Evolutionary conservation across 106 monocot genomes (phyloP).

Genomic region (Dactylorhiza incarnata): DNA sequence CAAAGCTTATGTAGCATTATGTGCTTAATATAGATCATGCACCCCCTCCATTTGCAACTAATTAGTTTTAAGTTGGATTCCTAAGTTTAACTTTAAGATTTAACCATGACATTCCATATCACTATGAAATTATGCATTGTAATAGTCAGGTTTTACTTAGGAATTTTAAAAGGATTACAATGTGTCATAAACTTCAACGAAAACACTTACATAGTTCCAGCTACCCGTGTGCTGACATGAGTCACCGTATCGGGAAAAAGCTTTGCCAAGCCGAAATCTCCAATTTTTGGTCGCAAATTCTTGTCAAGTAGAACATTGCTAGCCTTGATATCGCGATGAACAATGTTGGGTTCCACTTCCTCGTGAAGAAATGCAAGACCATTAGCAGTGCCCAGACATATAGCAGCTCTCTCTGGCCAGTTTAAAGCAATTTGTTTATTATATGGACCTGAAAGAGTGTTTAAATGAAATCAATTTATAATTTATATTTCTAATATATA

Average conservation of each 20-base stretch:
- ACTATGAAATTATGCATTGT: background rate
- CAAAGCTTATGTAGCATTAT: too few relatives aligned
- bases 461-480: background rate
- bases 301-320: constrained; percentile 47
- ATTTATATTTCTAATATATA: background rate
- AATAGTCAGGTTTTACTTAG: background rate
- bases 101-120: too few relatives aligned
- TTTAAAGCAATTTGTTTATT: constrained; percentile 22
- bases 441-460: constrained; percentile 21
- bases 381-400: constrained; percentile 40
- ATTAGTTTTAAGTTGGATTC: too few relatives aligned
- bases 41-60: too few relatives aligned
- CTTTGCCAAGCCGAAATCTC: constrained; percentile 54
- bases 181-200: background rate
- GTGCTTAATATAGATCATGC: too few relatives aligned
- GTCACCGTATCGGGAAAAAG: constrained; percentile 52
- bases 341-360: constrained; percentile 38
- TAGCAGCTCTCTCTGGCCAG: constrained; percentile 36
- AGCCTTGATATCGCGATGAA: constrained; percentile 60
- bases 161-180: background rate
- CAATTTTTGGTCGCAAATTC: constrained; percentile 40
- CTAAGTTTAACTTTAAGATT: too few relatives aligned
- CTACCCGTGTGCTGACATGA: constrained; percentile 52
- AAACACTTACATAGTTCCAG: constrained; percentile 42
- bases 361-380: constrained; percentile 52